phyloP scores from a whole-genome alignment of 2,329 filamentous ascomycete species.

The Ascochyta clinopodiicola region DNA sequence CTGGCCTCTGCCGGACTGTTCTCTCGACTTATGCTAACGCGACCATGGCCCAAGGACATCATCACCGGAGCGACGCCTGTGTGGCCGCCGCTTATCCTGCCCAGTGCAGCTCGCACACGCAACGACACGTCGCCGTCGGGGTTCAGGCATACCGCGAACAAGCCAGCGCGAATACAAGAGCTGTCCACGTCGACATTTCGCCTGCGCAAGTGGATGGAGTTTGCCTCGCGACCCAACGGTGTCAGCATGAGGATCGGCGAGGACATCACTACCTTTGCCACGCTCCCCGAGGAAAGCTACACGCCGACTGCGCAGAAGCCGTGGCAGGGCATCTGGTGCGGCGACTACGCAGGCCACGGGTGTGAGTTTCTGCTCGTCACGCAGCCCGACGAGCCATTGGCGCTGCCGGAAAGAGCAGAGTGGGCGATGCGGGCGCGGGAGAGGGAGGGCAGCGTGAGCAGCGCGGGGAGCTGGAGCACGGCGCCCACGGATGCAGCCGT shows the following conservation, averaged over 20 bases:
- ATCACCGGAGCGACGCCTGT: constrained; percentile 53
- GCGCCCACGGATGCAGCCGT: constrained; percentile 31
- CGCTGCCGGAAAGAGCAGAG: constrained; percentile 48
- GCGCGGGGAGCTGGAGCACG: constrained; percentile 41
- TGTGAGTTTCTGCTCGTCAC: constrained; percentile 86
- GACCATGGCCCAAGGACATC: constrained; percentile 54
- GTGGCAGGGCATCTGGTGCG: constrained; percentile 90
- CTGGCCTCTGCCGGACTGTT: constrained; percentile 55
- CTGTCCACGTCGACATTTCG: constrained; percentile 75
- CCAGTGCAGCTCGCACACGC: constrained; percentile 65
- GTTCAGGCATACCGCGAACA: constrained; percentile 54
- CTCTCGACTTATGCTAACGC: constrained; percentile 72
- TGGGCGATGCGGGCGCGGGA: constrained; percentile 36
- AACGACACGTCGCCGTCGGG: constrained; percentile 54
- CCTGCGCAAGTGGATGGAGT: constrained; percentile 78
- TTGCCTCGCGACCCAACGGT: constrained; percentile 49
- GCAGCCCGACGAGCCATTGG: constrained; percentile 66
- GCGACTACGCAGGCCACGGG: constrained; percentile 86
- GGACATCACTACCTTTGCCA: constrained; percentile 69
- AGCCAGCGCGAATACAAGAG: constrained; percentile 62
- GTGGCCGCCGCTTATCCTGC: constrained; percentile 79
- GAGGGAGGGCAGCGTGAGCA: constrained; percentile 38
- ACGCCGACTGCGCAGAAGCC: constrained; percentile 81
- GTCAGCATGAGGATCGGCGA: constrained; percentile 56
- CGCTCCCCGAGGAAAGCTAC: constrained; percentile 76